Percentiles rank a stretch among this genome's conserved stretches.
These are phyloP conservation scores for Paecilomyces variotii DNA, from an alignment of 2,329 filamentous ascomycete genomes.

Conservation along the genomic window DNA sequence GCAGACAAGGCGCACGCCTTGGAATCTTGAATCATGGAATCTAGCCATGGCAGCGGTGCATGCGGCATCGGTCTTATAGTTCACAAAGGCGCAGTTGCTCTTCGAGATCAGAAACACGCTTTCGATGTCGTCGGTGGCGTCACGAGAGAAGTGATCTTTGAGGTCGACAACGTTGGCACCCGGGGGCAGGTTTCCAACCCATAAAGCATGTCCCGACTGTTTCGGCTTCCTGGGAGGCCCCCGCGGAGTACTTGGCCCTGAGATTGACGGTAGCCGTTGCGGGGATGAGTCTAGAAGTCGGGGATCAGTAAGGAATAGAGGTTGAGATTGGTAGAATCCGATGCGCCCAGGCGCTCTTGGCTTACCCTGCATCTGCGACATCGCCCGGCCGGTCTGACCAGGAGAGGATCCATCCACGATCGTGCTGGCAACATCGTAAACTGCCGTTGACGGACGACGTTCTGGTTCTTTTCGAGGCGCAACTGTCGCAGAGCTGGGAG, in stretches of 20 bases:
- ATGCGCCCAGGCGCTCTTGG: background rate
- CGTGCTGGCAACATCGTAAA: constrained; percentile 27
- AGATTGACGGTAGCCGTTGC: constrained; percentile 1
- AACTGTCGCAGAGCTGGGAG: constrained; percentile 14
- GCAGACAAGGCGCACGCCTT: constrained; percentile 78
- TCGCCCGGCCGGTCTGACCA: constrained; percentile 13
- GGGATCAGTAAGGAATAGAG: background rate
- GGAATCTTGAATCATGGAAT: constrained; percentile 85
- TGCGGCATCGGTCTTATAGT: constrained; percentile 73
- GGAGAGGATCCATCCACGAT: constrained; percentile 31
- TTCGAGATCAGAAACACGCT: constrained; percentile 93
- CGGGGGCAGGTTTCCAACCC: constrained; percentile 89
- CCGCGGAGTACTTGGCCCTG: constrained; percentile 38
- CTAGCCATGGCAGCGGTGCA: constrained; percentile 71
- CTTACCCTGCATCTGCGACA: constrained; percentile 16
- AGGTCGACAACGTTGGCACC: constrained; percentile 72
- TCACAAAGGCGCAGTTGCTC: constrained; percentile 95
- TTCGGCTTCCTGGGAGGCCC: constrained; percentile 61
- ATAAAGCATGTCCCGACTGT: constrained; percentile 77
- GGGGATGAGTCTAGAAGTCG: background rate
- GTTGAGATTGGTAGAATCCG: background rate
- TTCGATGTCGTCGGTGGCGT: constrained; percentile 66
- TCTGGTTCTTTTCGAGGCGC: constrained; percentile 17
- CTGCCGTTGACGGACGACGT: constrained; percentile 7
- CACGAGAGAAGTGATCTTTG: constrained; percentile 83